These are phyloP conservation scores for Piromyces finnis DNA, from an alignment of 192 early-diverging fungal species.

Conservation along the genomic window DNA sequence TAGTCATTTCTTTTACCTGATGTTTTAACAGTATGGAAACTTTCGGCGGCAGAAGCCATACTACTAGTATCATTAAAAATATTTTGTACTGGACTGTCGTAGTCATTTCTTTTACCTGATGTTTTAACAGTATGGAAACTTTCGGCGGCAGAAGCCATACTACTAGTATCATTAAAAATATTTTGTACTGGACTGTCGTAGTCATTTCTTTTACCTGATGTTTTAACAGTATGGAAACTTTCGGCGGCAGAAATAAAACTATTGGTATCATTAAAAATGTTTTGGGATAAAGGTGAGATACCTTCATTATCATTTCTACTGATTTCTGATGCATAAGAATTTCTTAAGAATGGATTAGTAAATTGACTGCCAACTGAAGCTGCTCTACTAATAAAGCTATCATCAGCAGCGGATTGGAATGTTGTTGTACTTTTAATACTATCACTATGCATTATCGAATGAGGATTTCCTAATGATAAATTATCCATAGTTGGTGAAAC, in stretches of 20 bases:
- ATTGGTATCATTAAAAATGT: neutral
- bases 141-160: too few relatives aligned
- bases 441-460: neutral
- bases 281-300: neutral
- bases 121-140: neutral
- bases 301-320: neutral
- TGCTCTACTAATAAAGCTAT: neutral
- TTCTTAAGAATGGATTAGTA: neutral
- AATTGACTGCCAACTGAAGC: neutral
- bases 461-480: neutral
- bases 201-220: neutral
- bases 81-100: neutral
- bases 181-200: neutral
- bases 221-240: neutral
- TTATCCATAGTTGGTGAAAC: neutral
- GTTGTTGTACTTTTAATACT: neutral
- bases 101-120: neutral
- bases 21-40: neutral
- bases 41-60: neutral
- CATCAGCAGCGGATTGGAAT: neutral
- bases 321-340: neutral
- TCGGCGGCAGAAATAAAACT: neutral
- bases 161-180: too few relatives aligned
- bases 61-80: neutral
- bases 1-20: neutral